These are phyloP conservation scores for Narthecium ossifragum DNA, from an alignment of 106 monocot species.

Conservation along the genomic window DNA sequence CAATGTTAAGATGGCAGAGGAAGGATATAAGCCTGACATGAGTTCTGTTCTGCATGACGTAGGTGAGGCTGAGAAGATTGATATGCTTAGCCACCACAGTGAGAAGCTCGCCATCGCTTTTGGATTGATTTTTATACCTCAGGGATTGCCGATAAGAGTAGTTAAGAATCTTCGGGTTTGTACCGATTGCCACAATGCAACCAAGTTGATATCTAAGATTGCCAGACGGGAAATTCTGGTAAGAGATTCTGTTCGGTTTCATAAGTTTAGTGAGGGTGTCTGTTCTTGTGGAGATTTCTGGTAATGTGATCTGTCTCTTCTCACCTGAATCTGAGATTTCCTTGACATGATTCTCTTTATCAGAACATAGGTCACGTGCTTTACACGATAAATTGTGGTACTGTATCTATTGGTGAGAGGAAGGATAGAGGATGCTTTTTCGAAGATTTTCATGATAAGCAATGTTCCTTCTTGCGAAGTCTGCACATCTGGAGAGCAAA, in stretches of 20 bases:
- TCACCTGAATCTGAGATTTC: no score
- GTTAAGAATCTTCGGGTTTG: constrained; percentile 81
- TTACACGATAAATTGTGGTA: no score
- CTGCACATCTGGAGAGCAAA: no score
- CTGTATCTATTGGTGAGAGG: no score
- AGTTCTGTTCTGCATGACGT: constrained; percentile 57
- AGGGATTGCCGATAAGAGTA: constrained; percentile 51
- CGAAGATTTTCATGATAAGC: no score
- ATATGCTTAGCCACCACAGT: constrained; percentile 69
- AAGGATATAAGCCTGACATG: constrained; percentile 59
- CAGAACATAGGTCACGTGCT: no score
- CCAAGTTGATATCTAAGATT: constrained; percentile 71
- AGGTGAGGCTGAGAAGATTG: constrained; percentile 43
- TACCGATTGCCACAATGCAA: constrained; percentile 63
- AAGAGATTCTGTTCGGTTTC: constrained; percentile 69
- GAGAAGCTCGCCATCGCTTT: constrained; percentile 84
- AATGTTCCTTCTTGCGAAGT: no score
- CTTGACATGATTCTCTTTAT: no score
- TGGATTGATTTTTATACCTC: constrained; percentile 58
- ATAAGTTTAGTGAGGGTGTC: constrained; percentile 52
- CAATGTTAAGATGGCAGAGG: constrained; percentile 30
- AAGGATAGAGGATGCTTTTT: no score
- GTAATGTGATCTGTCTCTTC: constrained; percentile 38
- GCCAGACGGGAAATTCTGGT: constrained; percentile 67
- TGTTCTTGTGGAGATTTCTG: constrained; percentile 90